These are phyloP conservation scores for Talaromyces atroroseus DNA, from an alignment of 2,329 filamentous ascomycete species.

Conservation along the genomic window DNA sequence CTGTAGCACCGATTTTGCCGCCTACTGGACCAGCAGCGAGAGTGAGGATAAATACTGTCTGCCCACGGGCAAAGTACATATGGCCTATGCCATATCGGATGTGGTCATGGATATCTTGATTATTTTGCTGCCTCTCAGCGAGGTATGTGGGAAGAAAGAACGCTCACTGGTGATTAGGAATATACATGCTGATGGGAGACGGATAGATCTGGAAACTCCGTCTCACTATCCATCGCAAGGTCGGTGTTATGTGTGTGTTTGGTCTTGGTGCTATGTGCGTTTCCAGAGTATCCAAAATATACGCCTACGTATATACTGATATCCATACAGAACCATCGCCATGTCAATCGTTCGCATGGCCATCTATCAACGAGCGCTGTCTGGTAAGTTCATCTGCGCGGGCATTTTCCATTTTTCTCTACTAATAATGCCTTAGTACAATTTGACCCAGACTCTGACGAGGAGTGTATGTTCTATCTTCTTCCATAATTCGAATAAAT, in stretches of 20 bases:
- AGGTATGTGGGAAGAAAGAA: neutral
- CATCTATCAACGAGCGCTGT: conserved; percentile 4
- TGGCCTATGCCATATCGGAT: neutral
- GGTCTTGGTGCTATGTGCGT: neutral
- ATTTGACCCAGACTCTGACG: neutral
- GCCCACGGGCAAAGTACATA: neutral
- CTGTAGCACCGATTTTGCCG: neutral
- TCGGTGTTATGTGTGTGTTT: conserved; percentile 2
- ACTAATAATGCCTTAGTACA: neutral
- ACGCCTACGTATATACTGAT: neutral
- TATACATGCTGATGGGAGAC: neutral
- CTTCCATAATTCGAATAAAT: neutral
- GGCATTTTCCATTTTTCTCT: neutral
- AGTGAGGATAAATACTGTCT: neutral
- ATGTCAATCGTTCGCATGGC: conserved; percentile 6
- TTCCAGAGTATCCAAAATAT: neutral
- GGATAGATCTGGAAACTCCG: conserved; percentile 3
- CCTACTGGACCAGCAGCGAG: neutral
- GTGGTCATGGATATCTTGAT: neutral
- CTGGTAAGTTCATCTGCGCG: neutral
- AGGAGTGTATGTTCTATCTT: neutral
- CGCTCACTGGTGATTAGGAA: neutral
- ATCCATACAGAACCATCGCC: neutral
- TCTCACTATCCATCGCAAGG: neutral
- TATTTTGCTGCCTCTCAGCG: neutral